These are phyloP conservation scores for Lasiodiplodia gonubiensis DNA, from an alignment of 2,329 filamentous ascomycete species.

Conservation along the genomic window DNA sequence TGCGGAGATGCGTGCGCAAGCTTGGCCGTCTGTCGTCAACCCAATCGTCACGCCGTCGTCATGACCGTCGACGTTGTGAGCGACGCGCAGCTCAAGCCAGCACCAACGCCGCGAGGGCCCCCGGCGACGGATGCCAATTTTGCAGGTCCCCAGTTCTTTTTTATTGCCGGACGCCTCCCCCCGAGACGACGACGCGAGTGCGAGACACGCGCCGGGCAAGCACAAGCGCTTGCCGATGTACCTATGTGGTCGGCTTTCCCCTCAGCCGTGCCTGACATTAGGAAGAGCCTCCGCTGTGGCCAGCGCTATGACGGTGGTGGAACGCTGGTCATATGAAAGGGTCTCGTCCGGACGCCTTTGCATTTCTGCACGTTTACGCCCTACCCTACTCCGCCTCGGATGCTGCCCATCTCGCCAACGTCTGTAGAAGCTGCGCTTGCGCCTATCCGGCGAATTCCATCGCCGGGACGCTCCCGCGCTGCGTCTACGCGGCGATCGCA, in stretches of 20 bases:
- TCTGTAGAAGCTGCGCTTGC: not conserved
- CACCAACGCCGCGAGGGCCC: not conserved
- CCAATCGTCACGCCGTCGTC: constrained; percentile 18
- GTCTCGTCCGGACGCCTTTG: not conserved
- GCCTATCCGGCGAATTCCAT: constrained; percentile 11
- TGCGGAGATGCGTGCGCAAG: constrained; percentile 8
- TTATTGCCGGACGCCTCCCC: constrained; percentile 14
- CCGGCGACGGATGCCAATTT: constrained; percentile 19
- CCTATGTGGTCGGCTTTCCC: not conserved
- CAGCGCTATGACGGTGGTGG: not conserved
- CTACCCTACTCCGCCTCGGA: not conserved
- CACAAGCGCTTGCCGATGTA: not conserved
- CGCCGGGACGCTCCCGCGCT: not conserved
- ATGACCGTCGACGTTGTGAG: constrained; percentile 4
- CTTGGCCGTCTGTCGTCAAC: constrained; percentile 7
- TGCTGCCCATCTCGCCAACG: not conserved
- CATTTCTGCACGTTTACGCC: not conserved
- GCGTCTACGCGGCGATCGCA: not conserved
- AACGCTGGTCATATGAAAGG: not conserved
- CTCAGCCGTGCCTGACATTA: not conserved
- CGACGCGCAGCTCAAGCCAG: constrained; percentile 6
- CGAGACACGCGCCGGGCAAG: constrained; percentile 3
- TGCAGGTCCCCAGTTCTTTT: constrained; percentile 25
- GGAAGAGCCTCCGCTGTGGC: not conserved
- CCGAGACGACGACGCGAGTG: constrained; percentile 13